phyloP scores from a whole-genome alignment of 1,284 basidiomycete genomes.

The Peniophora sp. region DNA sequence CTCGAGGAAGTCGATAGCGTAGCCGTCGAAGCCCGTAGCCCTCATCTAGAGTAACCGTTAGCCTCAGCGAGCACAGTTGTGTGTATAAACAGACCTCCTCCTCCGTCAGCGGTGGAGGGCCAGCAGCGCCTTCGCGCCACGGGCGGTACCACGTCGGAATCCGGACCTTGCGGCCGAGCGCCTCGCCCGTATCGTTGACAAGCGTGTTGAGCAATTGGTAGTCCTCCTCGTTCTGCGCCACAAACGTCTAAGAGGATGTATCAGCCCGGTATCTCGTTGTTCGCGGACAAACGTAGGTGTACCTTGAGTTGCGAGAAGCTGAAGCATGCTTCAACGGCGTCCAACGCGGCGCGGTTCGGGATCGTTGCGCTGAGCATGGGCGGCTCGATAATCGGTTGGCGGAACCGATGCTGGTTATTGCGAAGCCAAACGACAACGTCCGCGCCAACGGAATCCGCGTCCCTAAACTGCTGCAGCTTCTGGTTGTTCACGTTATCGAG shows the following conservation, averaged over 20 bases:
- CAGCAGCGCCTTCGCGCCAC: slow-evolving; percentile 19
- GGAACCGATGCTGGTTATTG: slow-evolving; percentile 60
- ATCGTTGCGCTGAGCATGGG: slow-evolving; percentile 69
- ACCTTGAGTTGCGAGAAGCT: slow-evolving; percentile 56
- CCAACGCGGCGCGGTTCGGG: slow-evolving; percentile 53
- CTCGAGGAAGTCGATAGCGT: slow-evolving; percentile 71
- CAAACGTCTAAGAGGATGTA: slow-evolving; percentile 57
- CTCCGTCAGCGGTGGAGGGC: slow-evolving; percentile 41
- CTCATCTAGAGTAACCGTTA: slow-evolving; percentile 37
- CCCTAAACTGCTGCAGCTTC: slow-evolving; percentile 43
- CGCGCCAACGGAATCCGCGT: slow-evolving; percentile 52
- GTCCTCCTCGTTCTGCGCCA: slow-evolving; percentile 82
- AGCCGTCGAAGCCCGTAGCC: slow-evolving; percentile 70
- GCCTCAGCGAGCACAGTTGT: background rate
- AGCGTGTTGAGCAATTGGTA: slow-evolving; percentile 61
- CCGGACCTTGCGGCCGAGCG: slow-evolving; percentile 42
- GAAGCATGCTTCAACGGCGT: slow-evolving; percentile 76
- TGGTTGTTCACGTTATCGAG: slow-evolving; percentile 56
- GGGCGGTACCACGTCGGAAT: slow-evolving; percentile 61
- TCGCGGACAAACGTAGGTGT: background rate
- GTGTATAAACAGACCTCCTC: slow-evolving; percentile 41
- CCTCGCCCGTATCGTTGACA: slow-evolving; percentile 54
- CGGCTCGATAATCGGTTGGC: slow-evolving; percentile 82
- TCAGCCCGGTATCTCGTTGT: background rate
- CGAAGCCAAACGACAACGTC: slow-evolving; percentile 76